Base-by-base conservation (phyloP, 2,329 filamentous ascomycete genomes). In the Eurotiales sp. region DNA sequence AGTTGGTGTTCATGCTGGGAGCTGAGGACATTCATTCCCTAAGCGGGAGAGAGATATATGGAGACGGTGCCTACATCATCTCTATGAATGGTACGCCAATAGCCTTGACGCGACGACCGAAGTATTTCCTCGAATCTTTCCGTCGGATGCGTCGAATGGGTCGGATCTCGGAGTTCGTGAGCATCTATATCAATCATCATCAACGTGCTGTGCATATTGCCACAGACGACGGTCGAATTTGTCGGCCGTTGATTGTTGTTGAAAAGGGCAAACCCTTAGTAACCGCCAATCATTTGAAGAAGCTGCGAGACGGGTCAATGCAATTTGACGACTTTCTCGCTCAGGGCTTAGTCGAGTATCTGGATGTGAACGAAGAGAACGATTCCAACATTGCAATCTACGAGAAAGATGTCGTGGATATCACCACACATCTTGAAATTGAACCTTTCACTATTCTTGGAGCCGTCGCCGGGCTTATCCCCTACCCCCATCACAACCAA, bases 321-420 rank as follows among this genome's bases (percentile, higher is more conserved):
- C 85, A 87, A 12, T 99, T 99, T 65, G 93, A 99, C 59, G 92
- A 96, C 67, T 97, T 97, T 64, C 74, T 99, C 27, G 88, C 85
- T 23, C 83, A 87, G 54, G 95, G 93, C 0, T 78, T 99, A 8
- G 88, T 99, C 7, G 95, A 99, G 67, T 99, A 99, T 63, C 81
- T 99, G 17, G 93, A 99, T 64, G 90, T 96, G 60, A 99, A 99
- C 70, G 95, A 99, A 70, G 93, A 99, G 71, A 95, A 99, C 64
- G 93, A 99, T 62, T 87, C 90, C 0, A 86, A 96, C 50, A 95
- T 99, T 58, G 88, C 92, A 3, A 82, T 96, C 15, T 91, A 91
- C 62, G 92, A 97, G 65, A 79, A 84, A 19, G 86, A 95, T 54
- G 89, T 97, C 58, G 86, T 84, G 15, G 81, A 84, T 55, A 84